Base-by-base conservation (phyloP, 2,329 filamentous ascomycete genomes). In the Aspergillus tanneri region DNA sequence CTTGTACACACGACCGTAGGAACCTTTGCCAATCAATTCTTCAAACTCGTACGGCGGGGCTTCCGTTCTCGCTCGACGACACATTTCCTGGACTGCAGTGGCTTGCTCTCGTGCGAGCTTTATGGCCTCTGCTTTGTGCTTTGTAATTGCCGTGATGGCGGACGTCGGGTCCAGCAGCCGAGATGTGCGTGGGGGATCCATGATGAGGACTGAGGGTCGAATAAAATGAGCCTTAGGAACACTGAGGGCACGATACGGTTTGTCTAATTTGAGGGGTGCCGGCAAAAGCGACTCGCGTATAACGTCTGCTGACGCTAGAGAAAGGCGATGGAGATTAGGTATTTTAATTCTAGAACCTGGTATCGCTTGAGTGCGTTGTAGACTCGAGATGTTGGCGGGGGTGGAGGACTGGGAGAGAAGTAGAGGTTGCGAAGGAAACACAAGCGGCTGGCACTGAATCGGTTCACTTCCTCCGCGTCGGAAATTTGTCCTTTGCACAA, bases 1-100 rank as follows among this genome's bases (percentile, higher is more conserved):
- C 61, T 76, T 77, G 62, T 76, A 78, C 9, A 78, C 75, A 53
- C 75, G 70, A 23, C 75, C 75, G 60, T 77, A 78, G 4, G 73
- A 70, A 14, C 75, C 75, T 57, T 78, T 77, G 4, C 75, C 75
- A 41, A 77, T 77, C 48, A 77, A 60, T 51, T 78, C 75, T 52
- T 77, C 72, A 44, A 78, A 77, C 37, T 71, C 65, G 49, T 77
- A 78, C 5, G 72, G 67, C 5, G 76, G 76, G 4, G 66, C 54
- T 3, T 74, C 67, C 9, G 70, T 66, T 53, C 73, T 72, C 22
- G 72, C 69, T 55, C 73, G 63, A 39, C 71, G 69, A 51, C 73
- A 74, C 67, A 74, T 76, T 49, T 76, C 73, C 27, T 64, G 60
- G 7, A 77, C 72, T 2, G 72, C 72, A 36, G 60, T 59, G 24